phyloP scores from a whole-genome alignment of 1,284 basidiomycete species.

The Malassezia vespertilionis region DNA sequence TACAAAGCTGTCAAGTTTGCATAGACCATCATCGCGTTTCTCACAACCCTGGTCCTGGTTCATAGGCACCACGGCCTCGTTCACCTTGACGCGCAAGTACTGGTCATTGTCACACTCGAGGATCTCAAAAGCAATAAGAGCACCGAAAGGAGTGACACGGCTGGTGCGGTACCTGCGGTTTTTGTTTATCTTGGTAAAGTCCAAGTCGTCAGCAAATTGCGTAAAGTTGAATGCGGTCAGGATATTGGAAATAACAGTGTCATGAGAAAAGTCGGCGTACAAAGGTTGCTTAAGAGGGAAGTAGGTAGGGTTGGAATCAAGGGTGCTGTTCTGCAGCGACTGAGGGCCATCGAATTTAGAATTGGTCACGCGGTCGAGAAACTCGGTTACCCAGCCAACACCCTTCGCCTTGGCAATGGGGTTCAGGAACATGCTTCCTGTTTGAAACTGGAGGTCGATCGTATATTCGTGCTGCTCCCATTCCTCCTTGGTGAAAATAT shows the following conservation, averaged over 20 bases:
- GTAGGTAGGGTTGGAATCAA: constrained; percentile 23
- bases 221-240: constrained; percentile 40
- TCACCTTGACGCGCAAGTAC: constrained; percentile 69
- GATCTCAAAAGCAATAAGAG: constrained; percentile 29
- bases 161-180: constrained; percentile 26
- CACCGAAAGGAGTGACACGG: constrained; percentile 31
- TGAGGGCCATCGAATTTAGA: constrained; percentile 16
- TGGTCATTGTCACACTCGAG: constrained; percentile 30
- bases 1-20: constrained; percentile 65
- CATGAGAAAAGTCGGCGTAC: constrained; percentile 42
- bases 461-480: constrained; percentile 66
- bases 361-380: constrained; percentile 33
- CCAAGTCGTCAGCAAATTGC: constrained; percentile 27
- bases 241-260: constrained; percentile 32
- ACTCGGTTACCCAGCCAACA: constrained; percentile 59
- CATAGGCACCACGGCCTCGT: constrained; percentile 56
- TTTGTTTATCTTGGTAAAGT: constrained; percentile 19
- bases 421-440: constrained; percentile 63
- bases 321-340: constrained; percentile 39
- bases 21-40: constrained; percentile 63
- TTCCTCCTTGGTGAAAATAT: constrained; percentile 74
- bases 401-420: constrained; percentile 69
- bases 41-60: constrained; percentile 60
- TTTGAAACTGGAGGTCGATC: constrained; percentile 50
- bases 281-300: constrained; percentile 39